These are phyloP conservation scores for Tillandsia fasciculata DNA, from an alignment of 176 grass and related monocot species.

Conservation along the genomic window DNA sequence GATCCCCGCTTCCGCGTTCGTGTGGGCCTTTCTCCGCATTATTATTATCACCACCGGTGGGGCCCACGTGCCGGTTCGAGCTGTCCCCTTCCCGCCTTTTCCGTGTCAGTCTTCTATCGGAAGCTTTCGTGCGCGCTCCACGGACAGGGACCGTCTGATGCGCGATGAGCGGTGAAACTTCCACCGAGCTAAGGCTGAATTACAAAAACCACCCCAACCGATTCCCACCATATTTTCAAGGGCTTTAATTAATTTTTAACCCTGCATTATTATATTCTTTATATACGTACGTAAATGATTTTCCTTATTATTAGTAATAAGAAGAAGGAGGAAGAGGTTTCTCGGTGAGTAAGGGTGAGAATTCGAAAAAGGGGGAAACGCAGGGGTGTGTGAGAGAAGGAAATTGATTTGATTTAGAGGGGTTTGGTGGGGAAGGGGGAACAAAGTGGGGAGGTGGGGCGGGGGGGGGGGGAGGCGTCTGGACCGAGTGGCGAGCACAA, in stretches of 20 bases:
- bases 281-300: no score
- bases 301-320: no score
- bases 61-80: constrained; percentile 39
- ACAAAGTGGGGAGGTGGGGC: neutral
- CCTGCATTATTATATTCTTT: no score
- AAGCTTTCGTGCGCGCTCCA: neutral
- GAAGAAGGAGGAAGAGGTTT: no score
- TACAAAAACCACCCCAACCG: no score
- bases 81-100: constrained; percentile 27
- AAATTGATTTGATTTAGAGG: no score
- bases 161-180: neutral
- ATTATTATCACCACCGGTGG: constrained; percentile 4
- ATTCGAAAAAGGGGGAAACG: neutral
- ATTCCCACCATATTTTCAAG: no score
- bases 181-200: no score
- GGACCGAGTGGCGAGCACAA: neutral
- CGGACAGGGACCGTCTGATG: constrained; percentile 25
- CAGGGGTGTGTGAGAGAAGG: neutral
- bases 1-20: constrained; percentile 10
- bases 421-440: neutral
- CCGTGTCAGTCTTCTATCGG: constrained; percentile 6
- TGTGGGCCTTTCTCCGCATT: constrained; percentile 2
- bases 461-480: neutral
- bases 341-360: no score
- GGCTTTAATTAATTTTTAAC: no score